A percentile compares a stretch with the other conserved stretches of the same genome.
Conservation (phyloP, 371 early-diverging fungal genomes). For the Haplosporangium sp. region DNA sequence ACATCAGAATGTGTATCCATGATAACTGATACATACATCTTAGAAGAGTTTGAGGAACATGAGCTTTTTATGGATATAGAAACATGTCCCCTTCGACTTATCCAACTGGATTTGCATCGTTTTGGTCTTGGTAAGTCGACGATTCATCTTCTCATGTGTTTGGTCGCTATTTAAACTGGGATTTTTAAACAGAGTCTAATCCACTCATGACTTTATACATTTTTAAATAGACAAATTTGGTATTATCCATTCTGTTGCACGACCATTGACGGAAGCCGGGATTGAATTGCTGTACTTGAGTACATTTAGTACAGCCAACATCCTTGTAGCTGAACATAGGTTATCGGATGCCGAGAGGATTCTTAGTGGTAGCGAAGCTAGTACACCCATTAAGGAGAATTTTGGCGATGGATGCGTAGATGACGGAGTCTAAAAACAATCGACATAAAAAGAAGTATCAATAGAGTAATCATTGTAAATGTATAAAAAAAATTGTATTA, state of each 20-base stretch:
- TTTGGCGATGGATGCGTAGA: background rate
- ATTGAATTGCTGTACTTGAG: conserved; percentile 79
- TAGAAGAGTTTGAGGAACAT: conserved; percentile 72
- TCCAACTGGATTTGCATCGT: conserved; percentile 79
- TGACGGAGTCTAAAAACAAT: background rate
- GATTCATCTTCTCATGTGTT: too few species aligned
- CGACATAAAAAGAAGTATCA: background rate
- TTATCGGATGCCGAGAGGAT: conserved; percentile 47
- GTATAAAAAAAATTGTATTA: background rate
- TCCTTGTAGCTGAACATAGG: conserved; percentile 66
- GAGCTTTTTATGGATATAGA: conserved; percentile 68
- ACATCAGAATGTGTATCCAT: conserved; percentile 80
- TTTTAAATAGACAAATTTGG: conserved; percentile 70
- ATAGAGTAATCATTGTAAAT: background rate
- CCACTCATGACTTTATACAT: background rate
- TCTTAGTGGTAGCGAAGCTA: conserved; percentile 33
- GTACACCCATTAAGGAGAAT: conserved; percentile 4
- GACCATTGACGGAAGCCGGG: conserved; percentile 70
- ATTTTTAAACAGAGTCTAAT: background rate
- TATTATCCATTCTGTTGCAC: conserved; percentile 81
- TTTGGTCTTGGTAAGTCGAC: conserved; percentile 57
- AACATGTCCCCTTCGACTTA: conserved; percentile 69
- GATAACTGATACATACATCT: conserved; percentile 70
- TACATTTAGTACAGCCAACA: conserved; percentile 79
- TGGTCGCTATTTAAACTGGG: background rate